Percentiles rank a stretch among this genome's conserved stretches.
These are phyloP conservation scores for Viola pubescens DNA, from an alignment of 441 rosid genomes.

Conservation along the genomic window DNA sequence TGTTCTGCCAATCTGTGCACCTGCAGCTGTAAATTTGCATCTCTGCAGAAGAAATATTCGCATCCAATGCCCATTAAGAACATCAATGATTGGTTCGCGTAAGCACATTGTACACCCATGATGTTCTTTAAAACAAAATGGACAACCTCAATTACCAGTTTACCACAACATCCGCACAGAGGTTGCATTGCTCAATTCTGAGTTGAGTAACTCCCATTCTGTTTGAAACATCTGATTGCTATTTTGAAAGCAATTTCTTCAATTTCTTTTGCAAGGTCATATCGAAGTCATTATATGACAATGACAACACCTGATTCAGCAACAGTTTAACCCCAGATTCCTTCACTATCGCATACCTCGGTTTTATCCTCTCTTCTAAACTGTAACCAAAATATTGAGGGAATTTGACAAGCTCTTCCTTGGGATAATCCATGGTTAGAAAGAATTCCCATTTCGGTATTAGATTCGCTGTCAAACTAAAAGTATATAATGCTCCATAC, in stretches of 20 bases:
- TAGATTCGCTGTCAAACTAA: conserved; percentile 20
- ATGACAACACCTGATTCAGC: conserved; percentile 25
- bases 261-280: conserved; percentile 15
- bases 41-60: no score
- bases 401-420: conserved; percentile 20
- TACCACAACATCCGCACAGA: not conserved
- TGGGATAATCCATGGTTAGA: conserved; percentile 23
- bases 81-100: no score
- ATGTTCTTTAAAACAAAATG: not conserved
- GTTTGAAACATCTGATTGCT: not conserved
- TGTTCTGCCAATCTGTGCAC: no score
- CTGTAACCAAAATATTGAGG: conserved; percentile 29
- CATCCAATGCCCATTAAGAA: no score
- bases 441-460: conserved; percentile 23
- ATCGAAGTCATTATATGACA: conserved; percentile 15
- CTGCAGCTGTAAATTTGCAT: no score
- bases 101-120: not conserved
- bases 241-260: conserved; percentile 14
- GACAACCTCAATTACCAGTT: no score
- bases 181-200: not conserved
- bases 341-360: conserved; percentile 35
- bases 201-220: not conserved
- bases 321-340: conserved; percentile 28
- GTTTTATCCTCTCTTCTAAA: conserved; percentile 37
- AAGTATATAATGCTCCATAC: conserved; percentile 22